Evolutionary conservation across 139 green algal genomes (phyloP).

Genomic region (Desmodesmus armatus): DNA sequence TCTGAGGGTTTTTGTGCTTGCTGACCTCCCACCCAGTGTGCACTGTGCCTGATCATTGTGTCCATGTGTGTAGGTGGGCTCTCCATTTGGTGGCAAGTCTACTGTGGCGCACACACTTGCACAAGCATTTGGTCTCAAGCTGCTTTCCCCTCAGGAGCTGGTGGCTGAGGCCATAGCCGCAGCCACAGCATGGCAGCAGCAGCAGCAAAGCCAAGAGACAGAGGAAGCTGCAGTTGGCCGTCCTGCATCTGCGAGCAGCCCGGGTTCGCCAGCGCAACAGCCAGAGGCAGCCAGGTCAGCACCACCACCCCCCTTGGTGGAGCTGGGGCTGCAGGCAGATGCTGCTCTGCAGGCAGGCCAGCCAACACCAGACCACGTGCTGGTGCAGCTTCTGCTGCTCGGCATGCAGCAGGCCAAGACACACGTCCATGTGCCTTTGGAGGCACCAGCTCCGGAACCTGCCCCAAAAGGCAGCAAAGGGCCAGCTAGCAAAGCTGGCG

Average conservation of each 20-base stretch:
- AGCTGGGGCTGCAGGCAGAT: conserved; percentile 22
- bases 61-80: conserved; percentile 42
- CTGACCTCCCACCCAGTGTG: not conserved
- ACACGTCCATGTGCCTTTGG: too few species aligned
- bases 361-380: not conserved
- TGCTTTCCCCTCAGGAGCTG: conserved; percentile 61
- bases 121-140: conserved; percentile 45
- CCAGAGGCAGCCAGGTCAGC: too few species aligned
- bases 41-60: too few species aligned
- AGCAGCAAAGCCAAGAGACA: conserved; percentile 23
- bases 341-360: conserved; percentile 4
- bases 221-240: not conserved
- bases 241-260: too few species aligned
- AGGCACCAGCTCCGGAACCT: not conserved
- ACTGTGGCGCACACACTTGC: conserved; percentile 63
- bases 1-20: not conserved
- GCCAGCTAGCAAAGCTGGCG: too few species aligned
- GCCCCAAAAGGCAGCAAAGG: not conserved
- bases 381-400: conserved; percentile 39
- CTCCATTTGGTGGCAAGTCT: conserved; percentile 67
- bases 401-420: conserved; percentile 57
- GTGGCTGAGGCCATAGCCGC: conserved; percentile 54
- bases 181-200: conserved; percentile 43
- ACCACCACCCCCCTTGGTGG: not conserved
- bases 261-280: not conserved